A percentile compares a stretch with the other conserved stretches of the same genome.
phyloP scores from a whole-genome alignment of 495 filamentous ascomycete genomes.

The Lepraria neglecta region DNA sequence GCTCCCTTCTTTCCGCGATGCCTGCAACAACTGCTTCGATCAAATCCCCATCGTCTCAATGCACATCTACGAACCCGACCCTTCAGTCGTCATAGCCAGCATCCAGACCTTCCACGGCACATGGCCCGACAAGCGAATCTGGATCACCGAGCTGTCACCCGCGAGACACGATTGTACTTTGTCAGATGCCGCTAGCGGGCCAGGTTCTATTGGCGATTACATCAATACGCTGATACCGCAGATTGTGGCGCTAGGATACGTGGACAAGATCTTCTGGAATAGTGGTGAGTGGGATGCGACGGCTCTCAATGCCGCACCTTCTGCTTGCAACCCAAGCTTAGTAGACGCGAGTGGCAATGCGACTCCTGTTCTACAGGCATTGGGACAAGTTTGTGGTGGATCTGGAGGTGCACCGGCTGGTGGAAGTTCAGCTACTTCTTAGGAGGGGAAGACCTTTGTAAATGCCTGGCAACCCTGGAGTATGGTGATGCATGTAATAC shows the following conservation, averaged over 20 bases:
- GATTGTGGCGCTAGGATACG: conserved; percentile 21
- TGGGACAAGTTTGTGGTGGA: conserved; percentile 13
- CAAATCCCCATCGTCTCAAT: conserved; percentile 22
- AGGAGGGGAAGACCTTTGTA: conserved; percentile 1
- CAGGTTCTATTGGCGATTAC: conserved; percentile 13
- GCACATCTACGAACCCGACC: conserved; percentile 23
- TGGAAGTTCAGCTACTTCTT: background rate
- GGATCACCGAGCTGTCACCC: conserved; percentile 28
- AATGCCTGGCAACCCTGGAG: background rate
- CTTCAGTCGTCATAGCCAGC: conserved; percentile 11
- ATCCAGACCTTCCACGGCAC: conserved; percentile 19
- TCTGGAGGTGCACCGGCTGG: background rate
- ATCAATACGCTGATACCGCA: conserved; percentile 19
- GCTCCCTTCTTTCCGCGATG: conserved; percentile 21
- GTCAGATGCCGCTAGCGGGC: background rate
- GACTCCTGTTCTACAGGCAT: conserved; percentile 22
- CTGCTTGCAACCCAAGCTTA: conserved; percentile 26
- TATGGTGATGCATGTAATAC: background rate
- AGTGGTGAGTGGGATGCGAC: conserved; percentile 16
- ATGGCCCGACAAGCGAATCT: conserved; percentile 23
- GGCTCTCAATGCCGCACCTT: conserved; percentile 3
- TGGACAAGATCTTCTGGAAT: conserved; percentile 31
- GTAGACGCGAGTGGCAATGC: conserved; percentile 22
- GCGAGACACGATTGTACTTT: conserved; percentile 15
- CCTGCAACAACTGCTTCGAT: conserved; percentile 24